phyloP scores from a whole-genome alignment of 257 asterid genomes.

The Paraleonurus japonicus region DNA sequence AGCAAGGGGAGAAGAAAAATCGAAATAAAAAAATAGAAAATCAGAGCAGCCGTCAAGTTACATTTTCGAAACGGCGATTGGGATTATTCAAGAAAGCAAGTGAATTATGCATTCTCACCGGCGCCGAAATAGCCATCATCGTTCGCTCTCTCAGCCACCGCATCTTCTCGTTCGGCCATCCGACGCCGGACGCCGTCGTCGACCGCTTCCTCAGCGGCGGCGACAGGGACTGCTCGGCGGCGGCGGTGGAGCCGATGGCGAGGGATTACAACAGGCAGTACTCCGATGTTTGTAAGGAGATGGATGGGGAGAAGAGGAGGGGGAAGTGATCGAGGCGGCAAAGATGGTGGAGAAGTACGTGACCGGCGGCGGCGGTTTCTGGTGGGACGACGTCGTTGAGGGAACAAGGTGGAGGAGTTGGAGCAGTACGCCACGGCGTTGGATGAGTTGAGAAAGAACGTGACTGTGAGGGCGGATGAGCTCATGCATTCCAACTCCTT shows the following conservation, averaged over 20 bases:
- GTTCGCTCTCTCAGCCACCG: conserved; percentile 41
- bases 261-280: conserved; percentile 36
- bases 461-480: conserved; percentile 30
- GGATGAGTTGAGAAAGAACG: conserved; percentile 35
- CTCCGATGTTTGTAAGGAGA: conserved; percentile 22
- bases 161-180: conserved; percentile 40
- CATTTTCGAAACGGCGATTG: conserved; percentile 46
- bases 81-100: conserved; percentile 51
- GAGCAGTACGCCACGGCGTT: conserved; percentile 39
- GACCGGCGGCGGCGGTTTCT: conserved; percentile 11
- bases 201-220: conserved; percentile 30
- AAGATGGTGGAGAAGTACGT: conserved; percentile 17
- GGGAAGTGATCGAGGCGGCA: background rate
- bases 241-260: background rate
- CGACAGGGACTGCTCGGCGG: background rate
- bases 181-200: conserved; percentile 28
- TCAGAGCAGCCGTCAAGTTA: conserved; percentile 37
- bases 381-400: conserved; percentile 34
- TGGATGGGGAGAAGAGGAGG: conserved; percentile 40
- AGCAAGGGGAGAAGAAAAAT: conserved; percentile 41
- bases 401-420: conserved; percentile 37
- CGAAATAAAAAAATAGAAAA: conserved; percentile 45
- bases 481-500: conserved; percentile 8
- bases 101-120: conserved; percentile 41
- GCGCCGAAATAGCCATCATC: conserved; percentile 37